Base-by-base conservation (phyloP, 192 early-diverging fungal genomes). In the Diversispora eburnea region DNA sequence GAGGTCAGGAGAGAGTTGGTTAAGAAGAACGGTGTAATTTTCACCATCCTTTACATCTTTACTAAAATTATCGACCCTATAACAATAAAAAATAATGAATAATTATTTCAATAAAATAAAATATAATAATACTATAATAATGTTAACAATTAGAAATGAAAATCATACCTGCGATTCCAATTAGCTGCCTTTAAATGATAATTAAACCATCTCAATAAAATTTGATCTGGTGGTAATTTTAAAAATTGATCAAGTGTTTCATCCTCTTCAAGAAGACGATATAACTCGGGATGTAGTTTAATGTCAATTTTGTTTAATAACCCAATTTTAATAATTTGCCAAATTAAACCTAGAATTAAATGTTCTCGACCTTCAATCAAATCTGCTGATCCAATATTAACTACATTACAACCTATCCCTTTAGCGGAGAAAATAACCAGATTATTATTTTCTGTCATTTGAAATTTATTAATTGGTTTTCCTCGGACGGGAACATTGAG, bases 321-420 rank as follows among this genome's bases (percentile, higher is more conserved):
- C 66, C 96, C 95, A 70, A 95, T 93, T 83, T 98, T 99, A 85
- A 99, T 99, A 73, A 99, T 97, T 82, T 99, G 93, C 98, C 98
- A 99, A 74, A 98, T 93, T 43, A 99, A 86, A 17, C 96, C 98
- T 72, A 99, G 85, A 79, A 98, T 92, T 79, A 99, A 87, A 75
- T 99, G 95, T 84, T 97, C 95, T 68, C 95, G 86, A 42, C 94
- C 96, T 75, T 98, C 98, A 67, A 96, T 95, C 75, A 99, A 83
- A 78, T 99, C 98, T 80, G 90, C 87, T 42, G 98, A 89, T 46
- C 98, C 98, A 85, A 99, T 98, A 84, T 99, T 99, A 64, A 98
- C 94, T 49, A 99, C 95, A 72, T 87, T 91, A 83, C 96, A 98
- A 19, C 98, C 98, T 78, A 99, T 98, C 61, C 96, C 98, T 81